These are phyloP conservation scores for Panellus pusillus DNA, from an alignment of 768 basidiomycete species.

Conservation along the genomic window DNA sequence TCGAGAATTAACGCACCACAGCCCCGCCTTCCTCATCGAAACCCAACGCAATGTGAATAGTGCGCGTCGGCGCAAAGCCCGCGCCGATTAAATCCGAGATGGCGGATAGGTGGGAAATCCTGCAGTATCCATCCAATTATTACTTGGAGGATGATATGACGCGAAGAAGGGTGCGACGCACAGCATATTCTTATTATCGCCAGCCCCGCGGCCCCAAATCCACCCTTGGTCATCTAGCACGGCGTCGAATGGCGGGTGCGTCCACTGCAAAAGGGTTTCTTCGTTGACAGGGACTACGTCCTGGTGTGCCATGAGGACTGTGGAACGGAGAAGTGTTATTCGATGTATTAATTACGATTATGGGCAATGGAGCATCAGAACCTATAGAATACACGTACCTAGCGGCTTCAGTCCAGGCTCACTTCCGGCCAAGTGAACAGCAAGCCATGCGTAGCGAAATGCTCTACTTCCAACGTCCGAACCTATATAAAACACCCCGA, in stretches of 20 bases:
- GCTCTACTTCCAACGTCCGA: slow-evolving; percentile 9
- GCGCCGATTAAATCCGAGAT: slow-evolving; percentile 5
- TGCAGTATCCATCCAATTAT: background rate
- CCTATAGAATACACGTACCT: slow-evolving; percentile 40
- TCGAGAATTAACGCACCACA: slow-evolving; percentile 6
- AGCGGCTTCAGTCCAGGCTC: slow-evolving; percentile 48
- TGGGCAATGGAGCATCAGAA: too few species aligned
- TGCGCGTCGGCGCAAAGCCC: slow-evolving; percentile 14
- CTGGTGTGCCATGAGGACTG: slow-evolving; percentile 19
- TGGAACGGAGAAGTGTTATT: too few species aligned
- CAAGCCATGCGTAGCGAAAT: slow-evolving; percentile 58
- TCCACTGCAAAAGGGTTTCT: slow-evolving; percentile 43
- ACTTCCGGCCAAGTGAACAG: slow-evolving; percentile 55
- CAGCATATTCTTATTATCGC: slow-evolving; percentile 30
- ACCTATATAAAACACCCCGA: background rate
- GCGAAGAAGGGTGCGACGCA: background rate
- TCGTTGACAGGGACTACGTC: slow-evolving; percentile 55
- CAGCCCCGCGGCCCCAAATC: slow-evolving; percentile 53
- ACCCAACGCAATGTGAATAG: slow-evolving; percentile 25
- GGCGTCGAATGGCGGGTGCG: slow-evolving; percentile 48
- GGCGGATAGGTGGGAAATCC: slow-evolving; percentile 7
- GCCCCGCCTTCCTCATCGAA: slow-evolving; percentile 52
- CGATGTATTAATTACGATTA: too few species aligned
- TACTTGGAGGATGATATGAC: too few species aligned
- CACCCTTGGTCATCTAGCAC: slow-evolving; percentile 36